Evolutionary conservation across 352 stramenopile genomes (phyloP), one percentile per base, ranked within the genome.

Genomic region (Phytophthora megakarya): DNA sequence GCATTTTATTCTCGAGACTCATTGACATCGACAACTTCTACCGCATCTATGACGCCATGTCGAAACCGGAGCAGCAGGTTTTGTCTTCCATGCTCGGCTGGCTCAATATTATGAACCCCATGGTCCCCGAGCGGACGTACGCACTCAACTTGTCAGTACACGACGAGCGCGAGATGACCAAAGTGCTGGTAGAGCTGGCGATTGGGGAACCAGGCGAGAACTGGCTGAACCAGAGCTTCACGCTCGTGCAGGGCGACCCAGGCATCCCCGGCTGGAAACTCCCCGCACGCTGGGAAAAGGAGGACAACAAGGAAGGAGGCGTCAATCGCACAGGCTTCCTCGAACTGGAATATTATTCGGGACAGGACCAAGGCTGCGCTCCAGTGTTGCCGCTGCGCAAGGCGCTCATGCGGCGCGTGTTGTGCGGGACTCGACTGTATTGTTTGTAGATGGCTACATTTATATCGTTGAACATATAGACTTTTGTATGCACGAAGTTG

Each of bases 51-150:
- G 83, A 93, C 53, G 61, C 70, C 15, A 60, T 93, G 47, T 50
- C 61, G 6, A 49, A 50, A 3, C 38, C 69, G 4, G 86, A 93
- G 47, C 80, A 83, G 42, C 61, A 74, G 13, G 70, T 86, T 25
- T 87, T 74, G 44, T 67, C 70, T 3, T 67, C 70, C 7, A 76
- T 75, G 49, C 58, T 93, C 23, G 84, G 84, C 21, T 93, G 80
- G 83, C 83, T 93, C 39, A 93, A 93, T 37, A 74, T 93, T n/a
- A 73, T 90, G 56, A 93, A 93, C 57, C 80, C 84, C 23, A 84
- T 92, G 73, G 58, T 43, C 3, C 81, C 86, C 28, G 84, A 93
- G 61, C 81, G 84, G 3, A 62, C 65, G 30, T 93, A 95, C 70
- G 70, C 67, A 28, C 73, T 93, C 11, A 84, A 93, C 55, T 58